Conservation (phyloP, 257 asterid genomes). For the Solanum pinnatisectum region DNA sequence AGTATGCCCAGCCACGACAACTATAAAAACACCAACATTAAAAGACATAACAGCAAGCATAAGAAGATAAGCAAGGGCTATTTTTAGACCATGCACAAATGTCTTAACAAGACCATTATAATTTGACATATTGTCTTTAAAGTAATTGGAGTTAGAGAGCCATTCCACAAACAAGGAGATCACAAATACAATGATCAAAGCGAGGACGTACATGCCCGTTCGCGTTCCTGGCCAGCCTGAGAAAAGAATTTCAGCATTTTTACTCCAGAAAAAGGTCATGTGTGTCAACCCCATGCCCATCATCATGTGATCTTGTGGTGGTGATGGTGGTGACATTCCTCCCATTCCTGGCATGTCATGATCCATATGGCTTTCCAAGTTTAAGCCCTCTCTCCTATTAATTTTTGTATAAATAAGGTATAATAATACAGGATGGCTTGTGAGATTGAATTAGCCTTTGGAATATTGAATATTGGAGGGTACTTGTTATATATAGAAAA, state of each 20-base stretch:
- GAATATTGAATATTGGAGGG: neutral
- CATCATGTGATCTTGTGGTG: neutral
- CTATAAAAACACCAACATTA: neutral
- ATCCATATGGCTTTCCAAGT: neutral
- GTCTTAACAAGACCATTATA: neutral
- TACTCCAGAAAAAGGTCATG: neutral
- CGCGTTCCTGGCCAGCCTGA: neutral
- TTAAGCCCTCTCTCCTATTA: neutral
- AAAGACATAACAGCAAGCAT: neutral
- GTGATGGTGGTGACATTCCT: neutral
- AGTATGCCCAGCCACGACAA: neutral
- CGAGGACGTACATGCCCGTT: neutral
- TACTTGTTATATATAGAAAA: neutral
- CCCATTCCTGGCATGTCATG: neutral
- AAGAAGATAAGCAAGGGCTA: neutral
- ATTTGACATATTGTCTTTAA: neutral
- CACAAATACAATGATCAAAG: neutral
- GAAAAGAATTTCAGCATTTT: neutral
- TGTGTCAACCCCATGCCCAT: neutral
- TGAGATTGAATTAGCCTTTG: neutral
- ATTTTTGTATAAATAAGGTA: neutral
- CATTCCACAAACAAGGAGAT: neutral
- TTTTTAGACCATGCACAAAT: neutral
- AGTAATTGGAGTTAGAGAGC: neutral
- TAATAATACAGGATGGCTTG: neutral